These are phyloP conservation scores for Prunus armeniaca DNA, from an alignment of 306 rosid species.

Conservation along the genomic window DNA sequence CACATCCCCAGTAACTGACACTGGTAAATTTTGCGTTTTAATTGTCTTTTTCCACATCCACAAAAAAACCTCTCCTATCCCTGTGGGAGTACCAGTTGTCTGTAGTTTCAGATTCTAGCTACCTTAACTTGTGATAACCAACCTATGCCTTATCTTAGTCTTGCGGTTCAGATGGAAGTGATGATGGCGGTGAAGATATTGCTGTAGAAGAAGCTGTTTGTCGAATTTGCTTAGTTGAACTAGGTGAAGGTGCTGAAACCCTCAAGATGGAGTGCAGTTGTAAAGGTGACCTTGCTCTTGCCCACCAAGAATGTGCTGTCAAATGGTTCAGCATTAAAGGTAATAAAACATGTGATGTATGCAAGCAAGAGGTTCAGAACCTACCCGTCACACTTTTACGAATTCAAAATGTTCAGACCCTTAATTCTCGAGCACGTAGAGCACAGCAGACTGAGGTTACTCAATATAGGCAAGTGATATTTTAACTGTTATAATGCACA, in stretches of 20 bases:
- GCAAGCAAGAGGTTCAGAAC: constrained; percentile 79
- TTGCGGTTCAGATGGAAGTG: constrained; percentile 57
- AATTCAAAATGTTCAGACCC: constrained; percentile 32
- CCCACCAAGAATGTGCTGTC: constrained; percentile 71
- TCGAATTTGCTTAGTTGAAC: constrained; percentile 76
- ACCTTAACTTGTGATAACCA: constrained; percentile 28
- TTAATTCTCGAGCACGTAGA: constrained; percentile 34
- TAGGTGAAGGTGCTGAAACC: constrained; percentile 63
- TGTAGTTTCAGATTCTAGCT: constrained; percentile 17
- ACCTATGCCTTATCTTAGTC: constrained; percentile 33
- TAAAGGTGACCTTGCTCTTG: constrained; percentile 89
- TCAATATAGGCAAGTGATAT: constrained; percentile 57
- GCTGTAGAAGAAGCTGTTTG: constrained; percentile 82
- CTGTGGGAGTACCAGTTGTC: constrained; percentile 11
- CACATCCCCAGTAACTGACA: constrained; percentile 21
- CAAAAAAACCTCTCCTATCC: neutral
- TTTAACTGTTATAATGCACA: neutral
- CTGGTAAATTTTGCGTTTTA: constrained; percentile 22
- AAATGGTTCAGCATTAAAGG: constrained; percentile 94
- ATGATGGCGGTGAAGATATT: constrained; percentile 64
- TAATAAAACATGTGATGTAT: constrained; percentile 77
- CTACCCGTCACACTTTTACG: constrained; percentile 70
- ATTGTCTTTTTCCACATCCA: neutral
- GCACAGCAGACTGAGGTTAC: constrained; percentile 34
- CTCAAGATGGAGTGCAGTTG: constrained; percentile 86